Percentiles rank a stretch among this genome's conserved stretches.
Conservation (phyloP, 257 asterid species). For the Penstemon newberryi region DNA sequence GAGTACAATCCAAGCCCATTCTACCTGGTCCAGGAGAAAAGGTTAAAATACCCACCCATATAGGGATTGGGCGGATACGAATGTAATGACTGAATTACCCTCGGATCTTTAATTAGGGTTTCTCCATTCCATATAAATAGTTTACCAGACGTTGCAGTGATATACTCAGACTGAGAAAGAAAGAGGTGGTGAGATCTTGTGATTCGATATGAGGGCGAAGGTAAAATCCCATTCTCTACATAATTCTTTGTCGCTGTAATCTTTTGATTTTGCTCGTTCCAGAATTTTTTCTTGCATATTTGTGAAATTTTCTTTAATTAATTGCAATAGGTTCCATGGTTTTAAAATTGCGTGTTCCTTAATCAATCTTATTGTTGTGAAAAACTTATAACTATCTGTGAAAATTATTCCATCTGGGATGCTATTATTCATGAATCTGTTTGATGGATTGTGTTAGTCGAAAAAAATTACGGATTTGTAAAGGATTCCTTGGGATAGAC, state of each 20-base stretch:
- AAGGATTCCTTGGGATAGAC: too few relatives aligned
- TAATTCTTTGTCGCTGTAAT: not conserved
- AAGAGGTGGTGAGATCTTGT: not conserved
- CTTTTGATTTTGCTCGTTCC: too few relatives aligned
- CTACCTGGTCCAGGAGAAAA: too few relatives aligned
- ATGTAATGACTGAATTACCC: too few relatives aligned
- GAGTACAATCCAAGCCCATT: too few relatives aligned
- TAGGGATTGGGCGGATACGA: too few relatives aligned
- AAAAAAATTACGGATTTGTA: too few relatives aligned
- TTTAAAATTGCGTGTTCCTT: not conserved
- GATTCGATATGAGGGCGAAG: constrained; percentile 41
- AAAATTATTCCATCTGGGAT: too few relatives aligned
- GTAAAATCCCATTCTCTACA: not conserved
- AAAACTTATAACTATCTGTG: too few relatives aligned
- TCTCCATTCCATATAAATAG: not conserved
- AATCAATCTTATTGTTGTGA: not conserved
- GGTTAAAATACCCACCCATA: too few relatives aligned
- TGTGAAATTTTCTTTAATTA: not conserved
- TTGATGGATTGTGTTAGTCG: too few relatives aligned
- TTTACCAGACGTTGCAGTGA: not conserved
- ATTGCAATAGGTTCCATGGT: not conserved
- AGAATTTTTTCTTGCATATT: not conserved
- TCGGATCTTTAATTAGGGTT: not conserved
- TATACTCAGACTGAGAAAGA: not conserved
- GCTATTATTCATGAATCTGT: too few relatives aligned